Conservation (phyloP, 129 eudicot genomes). For the Chrysanthemum lavandulifolium region DNA sequence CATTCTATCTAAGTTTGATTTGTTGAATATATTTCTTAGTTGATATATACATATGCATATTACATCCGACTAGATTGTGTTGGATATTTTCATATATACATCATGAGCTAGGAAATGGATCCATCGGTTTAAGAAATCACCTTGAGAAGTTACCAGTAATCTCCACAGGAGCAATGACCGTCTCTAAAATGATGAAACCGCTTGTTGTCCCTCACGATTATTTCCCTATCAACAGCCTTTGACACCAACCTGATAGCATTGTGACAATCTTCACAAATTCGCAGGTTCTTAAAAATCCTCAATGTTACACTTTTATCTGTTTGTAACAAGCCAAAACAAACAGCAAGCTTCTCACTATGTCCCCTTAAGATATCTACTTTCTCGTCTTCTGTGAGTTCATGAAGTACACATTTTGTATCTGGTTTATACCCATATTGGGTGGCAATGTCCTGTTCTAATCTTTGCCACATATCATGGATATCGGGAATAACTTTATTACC, state of each 20-base stretch:
- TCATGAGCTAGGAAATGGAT: not conserved
- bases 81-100: not conserved
- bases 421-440: constrained; percentile 34
- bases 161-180: constrained; percentile 41
- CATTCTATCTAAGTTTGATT: constrained; percentile 10
- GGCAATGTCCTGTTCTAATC: constrained; percentile 32
- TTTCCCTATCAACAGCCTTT: constrained; percentile 38
- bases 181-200: constrained; percentile 43
- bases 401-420: constrained; percentile 46
- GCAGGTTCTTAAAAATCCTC: constrained; percentile 43
- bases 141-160: constrained; percentile 36
- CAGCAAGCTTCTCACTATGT: constrained; percentile 51
- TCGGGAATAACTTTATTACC: constrained; percentile 38
- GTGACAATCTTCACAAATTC: constrained; percentile 48
- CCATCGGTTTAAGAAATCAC: constrained; percentile 3
- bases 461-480: constrained; percentile 39
- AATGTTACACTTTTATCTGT: constrained; percentile 21
- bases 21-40: constrained; percentile 10
- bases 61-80: constrained; percentile 9
- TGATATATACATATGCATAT: constrained; percentile 8
- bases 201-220: constrained; percentile 39
- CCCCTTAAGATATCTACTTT: constrained; percentile 40
- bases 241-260: constrained; percentile 40
- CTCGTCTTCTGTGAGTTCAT: constrained; percentile 39
- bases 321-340: constrained; percentile 30